Conservation (phyloP, 192 early-diverging fungal genomes). For the Backusella mclennaniae region DNA sequence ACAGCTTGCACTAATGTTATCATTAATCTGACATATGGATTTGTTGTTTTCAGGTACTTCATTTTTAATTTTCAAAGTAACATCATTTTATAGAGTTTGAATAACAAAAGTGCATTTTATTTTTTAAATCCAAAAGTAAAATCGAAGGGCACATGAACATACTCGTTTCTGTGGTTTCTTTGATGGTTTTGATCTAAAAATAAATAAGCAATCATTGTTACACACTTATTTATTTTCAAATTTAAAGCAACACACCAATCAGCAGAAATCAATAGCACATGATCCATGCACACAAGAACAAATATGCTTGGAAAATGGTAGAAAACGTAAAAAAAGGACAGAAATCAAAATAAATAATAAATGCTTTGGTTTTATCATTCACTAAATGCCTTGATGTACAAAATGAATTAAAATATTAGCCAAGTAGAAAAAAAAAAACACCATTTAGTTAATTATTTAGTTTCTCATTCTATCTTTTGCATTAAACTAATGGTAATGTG, state of each 20-base stretch:
- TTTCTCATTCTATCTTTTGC: background rate
- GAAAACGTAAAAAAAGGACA: background rate
- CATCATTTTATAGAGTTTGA: background rate
- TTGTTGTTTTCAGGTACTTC: background rate
- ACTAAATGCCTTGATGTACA: too few species aligned
- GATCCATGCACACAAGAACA: background rate
- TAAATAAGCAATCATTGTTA: background rate
- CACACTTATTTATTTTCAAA: background rate
- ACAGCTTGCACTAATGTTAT: background rate
- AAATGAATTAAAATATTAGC: too few species aligned
- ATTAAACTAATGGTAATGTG: too few species aligned
- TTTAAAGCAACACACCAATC: background rate
- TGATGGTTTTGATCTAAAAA: background rate
- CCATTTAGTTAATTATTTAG: background rate
- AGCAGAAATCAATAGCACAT: background rate
- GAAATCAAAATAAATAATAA: background rate
- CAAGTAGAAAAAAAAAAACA: too few species aligned
- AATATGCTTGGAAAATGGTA: background rate
- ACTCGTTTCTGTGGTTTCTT: background rate
- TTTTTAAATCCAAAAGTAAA: background rate
- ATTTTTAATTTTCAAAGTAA: too few species aligned
- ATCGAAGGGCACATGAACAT: background rate
- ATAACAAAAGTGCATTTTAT: background rate
- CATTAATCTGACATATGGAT: background rate
- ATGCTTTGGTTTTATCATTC: background rate